Percentiles rank a stretch among this genome's conserved stretches.
These are phyloP conservation scores for Fusarium sp. DNA, from an alignment of 2,329 filamentous ascomycete genomes.

Conservation along the genomic window DNA sequence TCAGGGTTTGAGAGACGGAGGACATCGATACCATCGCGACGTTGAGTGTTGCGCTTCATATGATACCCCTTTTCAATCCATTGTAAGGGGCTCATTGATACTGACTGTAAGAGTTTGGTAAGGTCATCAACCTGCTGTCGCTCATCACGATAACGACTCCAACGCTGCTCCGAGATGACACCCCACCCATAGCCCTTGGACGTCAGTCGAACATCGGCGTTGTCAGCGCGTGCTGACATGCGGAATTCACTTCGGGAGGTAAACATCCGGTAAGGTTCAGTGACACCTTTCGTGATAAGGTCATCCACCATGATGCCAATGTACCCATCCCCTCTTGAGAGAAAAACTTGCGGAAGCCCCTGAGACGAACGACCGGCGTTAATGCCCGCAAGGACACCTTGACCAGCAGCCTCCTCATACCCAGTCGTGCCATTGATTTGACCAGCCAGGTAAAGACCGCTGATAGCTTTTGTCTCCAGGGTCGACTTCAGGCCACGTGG, in stretches of 20 bases:
- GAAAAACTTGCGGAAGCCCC: conserved; percentile 69
- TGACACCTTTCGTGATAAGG: conserved; percentile 94
- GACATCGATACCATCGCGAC: conserved; percentile 81
- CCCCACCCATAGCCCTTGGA: conserved; percentile 79
- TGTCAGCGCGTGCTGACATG: conserved; percentile 91
- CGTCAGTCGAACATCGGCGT: conserved; percentile 89
- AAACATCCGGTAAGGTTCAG: conserved; percentile 98
- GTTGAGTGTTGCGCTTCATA: conserved; percentile 71
- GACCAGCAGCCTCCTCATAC: conserved; percentile 96
- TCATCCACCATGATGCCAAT: conserved; percentile 99
- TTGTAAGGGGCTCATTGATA: conserved; percentile 65
- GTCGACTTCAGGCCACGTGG: conserved; percentile 88
- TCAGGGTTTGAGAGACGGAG: conserved; percentile 72
- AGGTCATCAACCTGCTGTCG: conserved; percentile 75
- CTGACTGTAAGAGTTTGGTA: conserved; percentile 65
- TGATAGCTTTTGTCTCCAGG: conserved; percentile 91
- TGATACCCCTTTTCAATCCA: conserved; percentile 79
- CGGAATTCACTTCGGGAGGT: conserved; percentile 95
- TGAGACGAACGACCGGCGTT: conserved; percentile 88
- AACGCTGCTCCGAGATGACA: conserved; percentile 81
- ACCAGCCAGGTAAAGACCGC: conserved; percentile 88
- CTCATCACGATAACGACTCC: conserved; percentile 74
- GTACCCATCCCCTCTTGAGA: conserved; percentile 89
- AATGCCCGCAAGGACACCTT: conserved; percentile 91
- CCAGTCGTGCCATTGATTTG: conserved; percentile 99